phyloP scores from a whole-genome alignment of 2,329 filamentous ascomycete species.

The Ceratocystis smalleyi region DNA sequence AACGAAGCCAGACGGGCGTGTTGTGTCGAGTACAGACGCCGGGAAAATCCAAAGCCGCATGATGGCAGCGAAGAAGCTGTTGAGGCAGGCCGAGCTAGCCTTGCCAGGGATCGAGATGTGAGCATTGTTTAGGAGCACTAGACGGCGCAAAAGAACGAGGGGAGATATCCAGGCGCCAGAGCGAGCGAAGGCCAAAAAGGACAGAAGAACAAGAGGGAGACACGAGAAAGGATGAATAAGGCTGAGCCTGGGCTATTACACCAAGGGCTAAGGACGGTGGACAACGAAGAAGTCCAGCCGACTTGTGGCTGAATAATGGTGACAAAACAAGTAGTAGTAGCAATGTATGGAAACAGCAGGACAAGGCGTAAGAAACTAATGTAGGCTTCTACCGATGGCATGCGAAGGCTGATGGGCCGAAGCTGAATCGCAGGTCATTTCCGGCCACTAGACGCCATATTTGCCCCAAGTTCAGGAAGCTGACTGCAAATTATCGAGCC shows the following conservation, averaged over 20 bases:
- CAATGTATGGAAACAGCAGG: not conserved
- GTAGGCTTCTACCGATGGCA: not conserved
- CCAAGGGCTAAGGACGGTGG: not conserved
- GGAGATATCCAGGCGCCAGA: not conserved
- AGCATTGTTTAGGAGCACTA: not conserved
- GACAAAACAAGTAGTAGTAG: too few relatives aligned
- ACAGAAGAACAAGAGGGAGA: not conserved
- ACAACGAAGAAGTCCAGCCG: not conserved
- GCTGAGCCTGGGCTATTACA: not conserved
- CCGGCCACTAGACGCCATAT: not conserved
- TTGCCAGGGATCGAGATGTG: constrained; percentile 2
- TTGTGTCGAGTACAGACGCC: constrained; percentile 1
- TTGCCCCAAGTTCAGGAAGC: not conserved
- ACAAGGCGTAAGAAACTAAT: not conserved
- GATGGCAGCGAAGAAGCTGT: not conserved
- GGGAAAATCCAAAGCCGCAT: not conserved
- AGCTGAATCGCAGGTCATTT: not conserved
- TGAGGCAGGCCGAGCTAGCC: constrained; percentile 5
- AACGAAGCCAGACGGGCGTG: constrained; percentile 7
- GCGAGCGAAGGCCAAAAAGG: not conserved
- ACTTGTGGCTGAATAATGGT: not conserved
- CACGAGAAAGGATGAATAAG: not conserved
- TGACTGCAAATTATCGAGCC: not conserved
- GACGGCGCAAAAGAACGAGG: not conserved
- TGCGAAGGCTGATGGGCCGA: not conserved